Evolutionary conservation across 805 yeast genomes (phyloP), one percentile per base, ranked within the genome.

Genomic region (Metschnikowia noctiluminum): DNA sequence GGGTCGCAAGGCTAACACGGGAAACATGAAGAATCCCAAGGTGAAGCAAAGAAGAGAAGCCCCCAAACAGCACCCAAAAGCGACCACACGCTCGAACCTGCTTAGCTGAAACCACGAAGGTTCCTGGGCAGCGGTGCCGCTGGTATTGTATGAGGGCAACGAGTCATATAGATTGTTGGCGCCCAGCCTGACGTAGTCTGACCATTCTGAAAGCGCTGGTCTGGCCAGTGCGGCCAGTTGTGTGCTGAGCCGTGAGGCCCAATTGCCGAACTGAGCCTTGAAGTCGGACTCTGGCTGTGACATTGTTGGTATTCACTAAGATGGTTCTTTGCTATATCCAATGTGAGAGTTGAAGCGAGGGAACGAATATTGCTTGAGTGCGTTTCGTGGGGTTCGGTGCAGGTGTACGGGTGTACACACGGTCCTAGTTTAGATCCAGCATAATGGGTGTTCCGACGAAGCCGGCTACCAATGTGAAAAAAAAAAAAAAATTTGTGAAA

Each of bases 1-100:
- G 13, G 98, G 99, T 57, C 87, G 85, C 43, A 90, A 69, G 1
- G 96, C 91, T 54, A 94, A 71, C 13, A 92, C 90, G 0, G 99
- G 99, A 65, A 94, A 84, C 59, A 92, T 69, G 41, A 89, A 81
- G 53, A 92, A 79, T 55, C 97, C 88, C 28, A 92, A 66, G 11
- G 83, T 77, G 66, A 92, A 94, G 61, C 97, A 89, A 2, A 85
- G 81, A n/a, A 78, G 69, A 0, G 97, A 80, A 0, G 91, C 94
- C 0, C 79, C 74, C 4, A 94, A 70, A 58, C 96, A 88, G 46
- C 86, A 80, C 16, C 82, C 78, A 61, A 94, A 92, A 5, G 92
- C 83, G 28, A 89, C 63, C 28, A 90, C 69, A 45, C 96, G 72
- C 62, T 94, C 99, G 64, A 91, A 80, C 51, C 95, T 71, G 10